phyloP scores from a whole-genome alignment of 352 stramenopile genomes.

The Phytopythium litorale region DNA sequence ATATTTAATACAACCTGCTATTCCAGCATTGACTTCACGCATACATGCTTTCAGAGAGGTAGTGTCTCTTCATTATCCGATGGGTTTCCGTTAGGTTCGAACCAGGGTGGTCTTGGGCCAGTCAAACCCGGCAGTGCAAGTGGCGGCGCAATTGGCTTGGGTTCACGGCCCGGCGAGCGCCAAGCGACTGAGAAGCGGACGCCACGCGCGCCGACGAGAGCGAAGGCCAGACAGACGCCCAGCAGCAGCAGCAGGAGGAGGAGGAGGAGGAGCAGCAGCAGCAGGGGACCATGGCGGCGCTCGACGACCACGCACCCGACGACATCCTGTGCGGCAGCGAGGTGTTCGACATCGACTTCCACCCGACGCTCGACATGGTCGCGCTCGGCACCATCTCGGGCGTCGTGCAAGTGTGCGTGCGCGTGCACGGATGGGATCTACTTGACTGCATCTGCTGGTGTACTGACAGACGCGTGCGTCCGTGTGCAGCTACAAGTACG shows the following conservation, averaged over 20 bases:
- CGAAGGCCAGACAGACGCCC: neutral
- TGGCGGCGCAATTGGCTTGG: neutral
- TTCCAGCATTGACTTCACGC: neutral
- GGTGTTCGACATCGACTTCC: conserved; percentile 87
- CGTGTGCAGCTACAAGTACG: conserved; percentile 68
- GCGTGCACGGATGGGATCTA: conserved; percentile 3
- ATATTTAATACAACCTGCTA: neutral
- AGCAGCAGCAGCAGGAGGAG: too few species aligned
- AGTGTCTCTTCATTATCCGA: neutral
- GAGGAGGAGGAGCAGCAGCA: too few species aligned
- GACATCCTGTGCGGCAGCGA: conserved; percentile 73
- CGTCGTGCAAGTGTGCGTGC: conserved; percentile 73
- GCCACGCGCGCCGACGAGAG: too few species aligned
- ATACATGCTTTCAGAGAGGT: neutral
- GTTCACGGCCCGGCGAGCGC: neutral
- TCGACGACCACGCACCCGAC: conserved; percentile 74
- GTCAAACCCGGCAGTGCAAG: neutral
- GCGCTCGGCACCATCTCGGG: conserved; percentile 71
- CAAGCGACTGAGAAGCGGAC: neutral
- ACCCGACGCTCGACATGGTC: conserved; percentile 65
- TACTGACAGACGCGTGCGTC: neutral
- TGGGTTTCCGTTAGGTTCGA: neutral
- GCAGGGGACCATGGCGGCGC: conserved; percentile 39
- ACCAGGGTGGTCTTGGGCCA: neutral
- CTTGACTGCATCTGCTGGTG: neutral